phyloP scores from a whole-genome alignment of 345 rosid species.

The Cardamine resedifolia region DNA sequence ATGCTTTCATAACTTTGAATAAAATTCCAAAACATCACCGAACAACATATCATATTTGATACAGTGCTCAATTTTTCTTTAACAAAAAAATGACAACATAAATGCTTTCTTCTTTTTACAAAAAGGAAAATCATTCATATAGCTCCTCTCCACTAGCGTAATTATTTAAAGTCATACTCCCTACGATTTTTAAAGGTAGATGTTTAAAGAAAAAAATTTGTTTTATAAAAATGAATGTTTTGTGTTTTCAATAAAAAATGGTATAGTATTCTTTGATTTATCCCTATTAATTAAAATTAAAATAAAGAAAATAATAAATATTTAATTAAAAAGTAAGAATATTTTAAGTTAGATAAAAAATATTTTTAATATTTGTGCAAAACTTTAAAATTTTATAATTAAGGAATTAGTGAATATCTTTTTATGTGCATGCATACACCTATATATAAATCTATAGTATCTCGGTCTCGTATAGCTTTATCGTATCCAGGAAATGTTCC shows the following conservation, averaged over 20 bases:
- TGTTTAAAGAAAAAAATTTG: too few species aligned
- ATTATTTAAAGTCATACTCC: slow-evolving; percentile 15
- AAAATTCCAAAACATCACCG: not conserved
- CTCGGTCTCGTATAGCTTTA: slow-evolving; percentile 1
- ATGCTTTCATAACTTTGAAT: slow-evolving; percentile 5
- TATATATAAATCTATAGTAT: not conserved
- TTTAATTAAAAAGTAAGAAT: too few species aligned
- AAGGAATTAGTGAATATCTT: too few species aligned
- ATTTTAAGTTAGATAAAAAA: too few species aligned
- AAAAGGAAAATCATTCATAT: not conserved
- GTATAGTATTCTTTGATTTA: too few species aligned
- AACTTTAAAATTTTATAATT: too few species aligned
- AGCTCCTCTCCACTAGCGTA: slow-evolving; percentile 1
- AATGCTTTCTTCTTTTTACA: slow-evolving; percentile 6
- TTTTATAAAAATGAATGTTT: too few species aligned
- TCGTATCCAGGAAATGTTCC: slow-evolving; percentile 7
- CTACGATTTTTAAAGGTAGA: too few species aligned
- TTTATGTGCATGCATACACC: slow-evolving; percentile 25
- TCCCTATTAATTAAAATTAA: too few species aligned
- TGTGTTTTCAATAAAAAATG: too few species aligned
- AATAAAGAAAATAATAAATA: too few species aligned
- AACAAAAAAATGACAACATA: slow-evolving; percentile 1
- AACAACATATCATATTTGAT: slow-evolving; percentile 25
- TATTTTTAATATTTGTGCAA: too few species aligned
- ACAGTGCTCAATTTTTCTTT: not conserved